These are phyloP conservation scores for Tubosaeta brunneosetosa DNA, from an alignment of 768 basidiomycete species.

Conservation along the genomic window DNA sequence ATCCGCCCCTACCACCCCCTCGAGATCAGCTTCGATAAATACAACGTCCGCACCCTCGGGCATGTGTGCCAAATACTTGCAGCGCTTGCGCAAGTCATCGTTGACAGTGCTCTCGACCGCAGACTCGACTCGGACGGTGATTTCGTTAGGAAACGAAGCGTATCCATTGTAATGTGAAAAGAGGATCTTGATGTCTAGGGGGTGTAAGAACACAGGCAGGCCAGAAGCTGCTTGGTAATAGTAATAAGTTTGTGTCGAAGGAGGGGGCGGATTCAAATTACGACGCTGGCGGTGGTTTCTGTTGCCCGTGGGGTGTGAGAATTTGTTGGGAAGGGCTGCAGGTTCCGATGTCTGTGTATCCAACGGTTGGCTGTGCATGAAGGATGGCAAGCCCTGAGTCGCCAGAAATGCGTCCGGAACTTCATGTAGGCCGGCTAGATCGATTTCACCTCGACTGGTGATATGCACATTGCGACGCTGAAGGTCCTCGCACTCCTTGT, in stretches of 20 bases:
- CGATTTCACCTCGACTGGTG: slow-evolving; percentile 17
- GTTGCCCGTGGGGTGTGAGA: slow-evolving; percentile 20
- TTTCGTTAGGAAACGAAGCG: slow-evolving; percentile 75
- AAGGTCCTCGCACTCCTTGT: slow-evolving; percentile 52
- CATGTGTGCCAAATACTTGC: slow-evolving; percentile 92
- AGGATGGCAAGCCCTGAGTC: slow-evolving; percentile 29
- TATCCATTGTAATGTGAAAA: slow-evolving; percentile 80
- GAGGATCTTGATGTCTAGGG: slow-evolving; percentile 91
- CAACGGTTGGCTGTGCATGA: slow-evolving; percentile 7
- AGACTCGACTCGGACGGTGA: slow-evolving; percentile 77
- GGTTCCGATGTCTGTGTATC: slow-evolving; percentile 5
- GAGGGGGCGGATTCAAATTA: slow-evolving; percentile 83
- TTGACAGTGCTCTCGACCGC: slow-evolving; percentile 76
- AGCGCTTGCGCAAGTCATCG: slow-evolving; percentile 89
- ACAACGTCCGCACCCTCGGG: slow-evolving; percentile 90
- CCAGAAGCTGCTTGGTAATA: slow-evolving; percentile 96
- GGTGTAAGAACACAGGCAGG: slow-evolving; percentile 87
- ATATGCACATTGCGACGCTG: slow-evolving; percentile 34
- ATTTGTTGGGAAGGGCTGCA: slow-evolving; percentile 2
- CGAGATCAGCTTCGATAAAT: slow-evolving; percentile 86
- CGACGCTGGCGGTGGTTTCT: slow-evolving; percentile 57
- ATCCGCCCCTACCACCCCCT: slow-evolving; percentile 68
- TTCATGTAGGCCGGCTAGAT: slow-evolving; percentile 29
- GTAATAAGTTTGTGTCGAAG: slow-evolving; percentile 86
- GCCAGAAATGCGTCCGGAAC: slow-evolving; percentile 58